Conservation (phyloP, 768 basidiomycete species). For the Vararia minispora region DNA sequence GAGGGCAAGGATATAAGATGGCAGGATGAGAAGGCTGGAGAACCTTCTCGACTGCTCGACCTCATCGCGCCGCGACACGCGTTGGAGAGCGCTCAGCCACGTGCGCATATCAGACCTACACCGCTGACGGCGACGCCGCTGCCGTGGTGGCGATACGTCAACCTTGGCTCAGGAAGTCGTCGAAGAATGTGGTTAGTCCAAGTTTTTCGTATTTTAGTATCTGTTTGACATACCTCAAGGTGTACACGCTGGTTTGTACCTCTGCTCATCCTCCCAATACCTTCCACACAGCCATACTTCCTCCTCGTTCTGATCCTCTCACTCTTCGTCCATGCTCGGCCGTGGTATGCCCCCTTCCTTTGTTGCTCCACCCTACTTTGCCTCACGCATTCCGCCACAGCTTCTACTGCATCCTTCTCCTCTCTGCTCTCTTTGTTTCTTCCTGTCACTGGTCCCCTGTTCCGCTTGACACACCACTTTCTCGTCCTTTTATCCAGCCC, state of each 20-base stretch:
- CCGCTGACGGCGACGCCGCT: no score
- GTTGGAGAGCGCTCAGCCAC: neutral
- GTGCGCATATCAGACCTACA: neutral
- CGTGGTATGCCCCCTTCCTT: slow-evolving; percentile 48
- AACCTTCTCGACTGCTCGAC: no score
- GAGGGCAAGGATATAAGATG: slow-evolving; percentile 10
- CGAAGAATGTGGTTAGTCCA: slow-evolving; percentile 47
- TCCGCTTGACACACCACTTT: slow-evolving; percentile 49
- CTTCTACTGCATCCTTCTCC: slow-evolving; percentile 79
- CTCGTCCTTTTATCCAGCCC: no score
- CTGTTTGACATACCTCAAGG: slow-evolving; percentile 28
- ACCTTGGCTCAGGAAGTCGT: no score
- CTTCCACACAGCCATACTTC: slow-evolving; percentile 73
- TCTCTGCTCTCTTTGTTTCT: slow-evolving; percentile 74
- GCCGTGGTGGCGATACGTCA: no score
- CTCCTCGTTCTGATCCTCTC: slow-evolving; percentile 68
- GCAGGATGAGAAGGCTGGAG: no score
- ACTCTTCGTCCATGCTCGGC: slow-evolving; percentile 68
- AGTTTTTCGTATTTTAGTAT: neutral
- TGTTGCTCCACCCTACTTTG: neutral
- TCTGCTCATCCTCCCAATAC: slow-evolving; percentile 62
- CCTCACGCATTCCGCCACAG: slow-evolving; percentile 24
- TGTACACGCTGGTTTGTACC: slow-evolving; percentile 84
- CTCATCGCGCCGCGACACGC: no score
- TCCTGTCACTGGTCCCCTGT: slow-evolving; percentile 89